These are phyloP conservation scores for Leccinum arenicola DNA, from an alignment of 768 basidiomycete genomes.

Conservation along the genomic window DNA sequence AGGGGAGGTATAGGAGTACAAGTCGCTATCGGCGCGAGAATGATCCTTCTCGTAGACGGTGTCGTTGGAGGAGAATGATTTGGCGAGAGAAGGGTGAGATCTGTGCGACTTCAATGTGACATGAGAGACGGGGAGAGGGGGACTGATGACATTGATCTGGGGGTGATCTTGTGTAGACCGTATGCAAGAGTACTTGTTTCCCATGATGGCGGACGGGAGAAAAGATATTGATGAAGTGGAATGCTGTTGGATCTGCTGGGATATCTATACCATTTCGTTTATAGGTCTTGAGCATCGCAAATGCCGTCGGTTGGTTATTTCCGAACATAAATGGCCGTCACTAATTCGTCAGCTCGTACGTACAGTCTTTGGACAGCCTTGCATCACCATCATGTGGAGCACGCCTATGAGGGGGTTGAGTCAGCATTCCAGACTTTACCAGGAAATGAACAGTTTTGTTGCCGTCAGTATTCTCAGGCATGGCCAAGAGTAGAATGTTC, in stretches of 20 bases:
- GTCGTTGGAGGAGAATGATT: slow-evolving; percentile 39
- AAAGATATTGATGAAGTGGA: neutral
- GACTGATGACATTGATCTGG: slow-evolving; percentile 4
- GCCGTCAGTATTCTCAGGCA: neutral
- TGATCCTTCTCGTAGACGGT: slow-evolving; percentile 35
- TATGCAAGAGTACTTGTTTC: slow-evolving; percentile 28
- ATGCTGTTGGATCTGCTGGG: neutral
- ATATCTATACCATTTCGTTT: slow-evolving; percentile 9
- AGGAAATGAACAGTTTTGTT: neutral
- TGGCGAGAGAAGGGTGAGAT: slow-evolving; percentile 33
- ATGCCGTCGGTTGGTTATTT: neutral
- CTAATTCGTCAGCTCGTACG: slow-evolving; percentile 1
- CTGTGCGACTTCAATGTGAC: slow-evolving; percentile 41
- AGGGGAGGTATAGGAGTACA: neutral
- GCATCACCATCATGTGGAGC: neutral
- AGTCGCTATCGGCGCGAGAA: slow-evolving; percentile 10
- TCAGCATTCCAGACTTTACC: neutral
- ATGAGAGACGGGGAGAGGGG: slow-evolving; percentile 27
- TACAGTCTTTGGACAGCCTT: slow-evolving; percentile 1
- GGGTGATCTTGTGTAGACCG: slow-evolving; percentile 4
- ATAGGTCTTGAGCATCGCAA: slow-evolving; percentile 12
- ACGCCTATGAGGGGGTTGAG: neutral
- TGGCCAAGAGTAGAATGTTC: slow-evolving; percentile 1
- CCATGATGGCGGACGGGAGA: slow-evolving; percentile 22
- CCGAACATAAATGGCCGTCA: neutral